Evolutionary conservation across 1,284 basidiomycete species (phyloP).

Genomic region (Ganoderma leucocontextum): DNA sequence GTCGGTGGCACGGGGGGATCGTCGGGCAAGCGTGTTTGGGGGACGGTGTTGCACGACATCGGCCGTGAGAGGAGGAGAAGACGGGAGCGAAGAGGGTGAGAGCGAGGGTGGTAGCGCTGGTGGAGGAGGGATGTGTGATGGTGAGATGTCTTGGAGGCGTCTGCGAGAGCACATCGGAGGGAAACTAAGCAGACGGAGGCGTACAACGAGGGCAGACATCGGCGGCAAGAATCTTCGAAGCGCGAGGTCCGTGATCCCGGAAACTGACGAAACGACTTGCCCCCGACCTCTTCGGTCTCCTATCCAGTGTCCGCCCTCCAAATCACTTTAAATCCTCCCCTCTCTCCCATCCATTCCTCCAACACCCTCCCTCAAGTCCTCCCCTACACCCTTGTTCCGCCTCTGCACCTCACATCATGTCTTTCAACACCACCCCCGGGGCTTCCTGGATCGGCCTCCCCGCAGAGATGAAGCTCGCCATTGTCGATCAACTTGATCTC

Average conservation of each 20-base stretch:
- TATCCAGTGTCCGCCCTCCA: constrained; percentile 6
- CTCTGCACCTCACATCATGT: constrained; percentile 17
- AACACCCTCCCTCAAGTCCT: constrained; percentile 11
- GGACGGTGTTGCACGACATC: constrained; percentile 4
- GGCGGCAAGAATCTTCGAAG: constrained; percentile 24
- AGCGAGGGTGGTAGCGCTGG: not conserved
- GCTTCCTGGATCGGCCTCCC: constrained; percentile 64
- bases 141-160: constrained; percentile 10
- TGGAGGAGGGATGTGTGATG: not conserved
- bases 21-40: constrained; percentile 3
- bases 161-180: constrained; percentile 25
- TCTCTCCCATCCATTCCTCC: constrained; percentile 13
- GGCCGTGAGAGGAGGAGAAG: constrained; percentile 2
- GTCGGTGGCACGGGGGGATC: constrained; percentile 6
- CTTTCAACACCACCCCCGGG: constrained; percentile 16
- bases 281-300: constrained; percentile 33
- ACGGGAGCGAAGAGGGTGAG: not conserved
- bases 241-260: constrained; percentile 30
- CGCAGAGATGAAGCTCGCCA: constrained; percentile 66
- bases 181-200: constrained; percentile 21
- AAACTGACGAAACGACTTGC: constrained; percentile 13
- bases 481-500: constrained; percentile 59
- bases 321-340: constrained; percentile 17
- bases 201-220: constrained; percentile 17
- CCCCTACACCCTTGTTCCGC: not conserved